Evolutionary conservation across 768 basidiomycete genomes (phyloP).

Genomic region (Mycena belliarum): DNA sequence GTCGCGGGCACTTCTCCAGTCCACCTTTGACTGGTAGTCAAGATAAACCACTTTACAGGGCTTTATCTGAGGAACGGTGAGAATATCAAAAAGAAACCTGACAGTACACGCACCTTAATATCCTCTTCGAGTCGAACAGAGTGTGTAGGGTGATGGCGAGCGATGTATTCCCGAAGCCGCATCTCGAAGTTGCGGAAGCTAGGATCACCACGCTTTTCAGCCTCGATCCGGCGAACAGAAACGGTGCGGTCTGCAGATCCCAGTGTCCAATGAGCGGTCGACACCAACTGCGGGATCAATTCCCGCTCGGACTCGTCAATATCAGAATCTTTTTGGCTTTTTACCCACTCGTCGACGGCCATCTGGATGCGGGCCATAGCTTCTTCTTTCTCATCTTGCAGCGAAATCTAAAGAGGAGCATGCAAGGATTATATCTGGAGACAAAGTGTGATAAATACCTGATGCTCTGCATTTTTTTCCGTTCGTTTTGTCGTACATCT

Average conservation of each 20-base stretch:
- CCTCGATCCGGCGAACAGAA: neutral
- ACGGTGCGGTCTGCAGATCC: neutral
- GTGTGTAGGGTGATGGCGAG: neutral
- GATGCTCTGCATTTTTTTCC: slow-evolving; percentile 6
- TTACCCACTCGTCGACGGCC: neutral
- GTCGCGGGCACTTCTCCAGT: neutral
- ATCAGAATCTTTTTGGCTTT: neutral
- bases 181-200: neutral
- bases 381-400: slow-evolving; percentile 13
- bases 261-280: neutral
- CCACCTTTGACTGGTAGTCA: neutral
- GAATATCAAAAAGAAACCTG: neutral
- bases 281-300: too few species aligned
- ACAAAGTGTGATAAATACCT: too few species aligned
- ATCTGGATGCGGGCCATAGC: slow-evolving; percentile 8
- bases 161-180: neutral
- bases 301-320: too few species aligned
- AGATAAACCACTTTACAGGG: slow-evolving; percentile 3
- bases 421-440: too few species aligned
- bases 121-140: neutral
- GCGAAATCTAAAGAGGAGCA: neutral
- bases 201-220: neutral
- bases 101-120: neutral
- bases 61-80: neutral
- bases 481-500: neutral